Evolutionary conservation across 225 moss, liverwort and hornwort genomes (phyloP).

Genomic region (Physcomitrium patens): DNA sequence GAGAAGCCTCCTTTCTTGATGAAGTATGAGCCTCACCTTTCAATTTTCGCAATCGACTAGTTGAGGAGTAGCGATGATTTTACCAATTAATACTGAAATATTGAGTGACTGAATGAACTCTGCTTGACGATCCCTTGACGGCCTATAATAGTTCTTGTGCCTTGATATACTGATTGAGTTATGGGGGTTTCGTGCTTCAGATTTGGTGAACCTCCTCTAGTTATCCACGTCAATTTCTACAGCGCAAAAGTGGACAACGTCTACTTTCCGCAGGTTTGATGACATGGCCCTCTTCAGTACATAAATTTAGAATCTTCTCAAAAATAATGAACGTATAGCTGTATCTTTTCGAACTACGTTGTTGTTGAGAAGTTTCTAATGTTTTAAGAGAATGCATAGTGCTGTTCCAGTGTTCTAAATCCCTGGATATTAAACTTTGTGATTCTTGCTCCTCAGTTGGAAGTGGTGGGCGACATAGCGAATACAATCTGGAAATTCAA

Average conservation of each 20-base stretch:
- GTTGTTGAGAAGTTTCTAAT: not conserved
- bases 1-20: slow-evolving; percentile 98
- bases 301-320: not conserved
- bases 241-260: slow-evolving; percentile 93
- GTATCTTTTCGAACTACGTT: not conserved
- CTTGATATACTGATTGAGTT: slow-evolving; percentile 11
- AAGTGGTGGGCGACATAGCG: slow-evolving; percentile 96
- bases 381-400: not conserved
- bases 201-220: slow-evolving; percentile 80
- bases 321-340: slow-evolving; percentile 7
- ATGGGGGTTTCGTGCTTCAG: slow-evolving; percentile 41
- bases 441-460: slow-evolving; percentile 54
- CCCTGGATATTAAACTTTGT: slow-evolving; percentile 14
- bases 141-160: not conserved
- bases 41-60: not conserved
- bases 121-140: not conserved
- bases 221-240: slow-evolving; percentile 94
- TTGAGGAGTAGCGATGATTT: not conserved
- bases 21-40: slow-evolving; percentile 59
- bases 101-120: not conserved
- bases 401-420: not conserved
- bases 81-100: not conserved
- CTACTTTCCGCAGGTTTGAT: slow-evolving; percentile 90
- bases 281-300: slow-evolving; percentile 10
- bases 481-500: slow-evolving; percentile 95